Percentiles rank a stretch among this genome's conserved stretches.
These are phyloP conservation scores for Hirschfeldia incana DNA, from an alignment of 345 rosid genomes.

Conservation along the genomic window DNA sequence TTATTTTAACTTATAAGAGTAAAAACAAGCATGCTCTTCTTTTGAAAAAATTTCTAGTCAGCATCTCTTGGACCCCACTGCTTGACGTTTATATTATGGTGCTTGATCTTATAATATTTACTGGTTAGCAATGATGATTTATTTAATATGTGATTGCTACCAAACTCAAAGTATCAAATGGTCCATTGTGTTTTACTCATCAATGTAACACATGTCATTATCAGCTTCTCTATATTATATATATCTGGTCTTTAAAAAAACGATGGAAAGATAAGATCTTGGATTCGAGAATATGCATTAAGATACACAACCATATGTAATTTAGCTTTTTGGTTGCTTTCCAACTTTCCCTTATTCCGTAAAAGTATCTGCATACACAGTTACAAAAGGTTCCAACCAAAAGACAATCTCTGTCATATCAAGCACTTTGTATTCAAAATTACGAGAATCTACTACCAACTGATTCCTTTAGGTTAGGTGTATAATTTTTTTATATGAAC, in stretches of 20 bases:
- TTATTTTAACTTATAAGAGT: not conserved
- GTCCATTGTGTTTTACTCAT: conserved; percentile 24
- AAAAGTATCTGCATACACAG: not conserved
- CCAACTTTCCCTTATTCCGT: conserved; percentile 21
- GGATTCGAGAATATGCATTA: conserved; percentile 32
- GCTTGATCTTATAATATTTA: not conserved
- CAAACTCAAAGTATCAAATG: not conserved
- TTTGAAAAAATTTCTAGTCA: conserved; percentile 1
- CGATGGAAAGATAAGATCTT: conserved; percentile 23
- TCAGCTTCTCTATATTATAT: not conserved
- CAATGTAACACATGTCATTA: conserved; percentile 4
- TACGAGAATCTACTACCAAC: not conserved
- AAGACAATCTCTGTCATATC: conserved; percentile 18
- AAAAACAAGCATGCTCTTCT: not conserved
- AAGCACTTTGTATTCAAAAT: not conserved
- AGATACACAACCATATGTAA: not conserved
- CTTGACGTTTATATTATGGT: conserved; percentile 11
- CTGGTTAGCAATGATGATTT: not conserved
- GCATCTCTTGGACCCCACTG: conserved; percentile 29
- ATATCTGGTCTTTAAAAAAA: not conserved
- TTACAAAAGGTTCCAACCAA: conserved; percentile 17
- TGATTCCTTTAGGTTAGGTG: not conserved
- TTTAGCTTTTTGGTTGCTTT: conserved; percentile 36
- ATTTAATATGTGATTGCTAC: not conserved
- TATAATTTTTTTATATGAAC: not conserved